Evolutionary conservation across 108 stramenopile species (phyloP), one percentile per base, ranked within the genome.

Genomic region (Cyclostephanos invisitatus): DNA sequence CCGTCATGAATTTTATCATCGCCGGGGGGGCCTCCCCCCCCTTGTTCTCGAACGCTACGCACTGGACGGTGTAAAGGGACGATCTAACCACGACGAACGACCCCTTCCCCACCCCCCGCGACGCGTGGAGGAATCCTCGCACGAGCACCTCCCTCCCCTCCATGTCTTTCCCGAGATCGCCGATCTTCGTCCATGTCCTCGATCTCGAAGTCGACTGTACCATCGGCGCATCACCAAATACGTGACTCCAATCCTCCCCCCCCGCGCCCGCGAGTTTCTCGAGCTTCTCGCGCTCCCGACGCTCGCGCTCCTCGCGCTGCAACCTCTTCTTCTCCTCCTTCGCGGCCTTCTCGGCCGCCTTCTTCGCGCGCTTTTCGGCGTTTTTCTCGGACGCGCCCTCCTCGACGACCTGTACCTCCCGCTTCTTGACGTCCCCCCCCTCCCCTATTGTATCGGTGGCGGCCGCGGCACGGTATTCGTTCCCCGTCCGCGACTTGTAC

Each of bases 1-100:
- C 89, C 53, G 81, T 75, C 65, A 97, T 94, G 89, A 93, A 99
- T 75, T 98, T 97, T 75, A 98, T 91, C 98, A 99, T 98, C 62
- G 84, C 90, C 29, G 84, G 69, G 6, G 90, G 72, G 42, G 3
- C 27, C 25, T 21, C 22, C 0, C 77, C 77, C 20, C 73, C 83
- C 21, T 87, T 75, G 22, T 70, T 67, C 70, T 91, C 90, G 78
- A 95, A 95, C 15, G 85, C 86, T 51, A 98, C 97, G 50, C 85
- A 96, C 77, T 99, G 99, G 7, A 98, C 97, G 8, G 97, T 94
- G 70, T 81, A 93, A 60, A 97, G 59, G 18, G 81, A 80, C 27
- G 97, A 97, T 28, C 99, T 91, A n/a, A 99, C 58, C 25, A 99
- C 64, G 9, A 97, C 86, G 75, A 99, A 99, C 8, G 86, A 94